Conservation (phyloP, 306 rosid species). For the Crataegus laevigata region DNA sequence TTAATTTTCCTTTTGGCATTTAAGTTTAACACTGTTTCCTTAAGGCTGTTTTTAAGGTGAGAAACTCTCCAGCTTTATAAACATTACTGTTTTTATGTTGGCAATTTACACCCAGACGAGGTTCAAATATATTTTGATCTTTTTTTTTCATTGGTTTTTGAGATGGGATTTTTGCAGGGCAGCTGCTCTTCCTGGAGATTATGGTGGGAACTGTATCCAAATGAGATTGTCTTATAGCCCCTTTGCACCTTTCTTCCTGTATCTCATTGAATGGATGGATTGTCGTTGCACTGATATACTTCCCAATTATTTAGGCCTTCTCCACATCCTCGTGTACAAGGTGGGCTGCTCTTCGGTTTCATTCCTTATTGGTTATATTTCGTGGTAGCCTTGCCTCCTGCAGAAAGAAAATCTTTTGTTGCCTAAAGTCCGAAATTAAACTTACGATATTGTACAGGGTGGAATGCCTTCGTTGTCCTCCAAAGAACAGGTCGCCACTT, state of each 20-base stretch:
- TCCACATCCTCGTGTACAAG: conserved; percentile 50
- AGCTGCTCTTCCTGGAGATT: conserved; percentile 46
- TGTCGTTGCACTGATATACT: conserved; percentile 53
- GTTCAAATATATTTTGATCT: not conserved
- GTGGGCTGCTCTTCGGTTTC: conserved; percentile 19
- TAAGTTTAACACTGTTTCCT: not conserved
- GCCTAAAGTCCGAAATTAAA: conserved; percentile 8
- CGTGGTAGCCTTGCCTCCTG: not conserved
- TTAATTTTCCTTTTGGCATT: not conserved
- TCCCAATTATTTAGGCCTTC: conserved; percentile 59
- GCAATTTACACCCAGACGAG: not conserved
- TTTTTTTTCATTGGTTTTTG: not conserved
- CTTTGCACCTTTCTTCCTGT: conserved; percentile 56
- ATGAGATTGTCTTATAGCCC: conserved; percentile 72
- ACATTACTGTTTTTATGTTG: not conserved
- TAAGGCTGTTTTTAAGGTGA: not conserved
- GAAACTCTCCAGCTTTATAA: not conserved
- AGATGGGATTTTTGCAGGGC: conserved; percentile 46
- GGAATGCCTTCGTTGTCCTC: conserved; percentile 61
- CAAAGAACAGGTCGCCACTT: conserved; percentile 50
- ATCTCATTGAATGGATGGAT: conserved; percentile 72
- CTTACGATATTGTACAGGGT: conserved; percentile 36
- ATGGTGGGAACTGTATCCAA: conserved; percentile 48
- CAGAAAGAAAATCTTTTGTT: not conserved
- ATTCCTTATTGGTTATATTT: not conserved